Base-by-base conservation (phyloP, 2,329 filamentous ascomycete genomes). In the Sporothrix protearum region DNA sequence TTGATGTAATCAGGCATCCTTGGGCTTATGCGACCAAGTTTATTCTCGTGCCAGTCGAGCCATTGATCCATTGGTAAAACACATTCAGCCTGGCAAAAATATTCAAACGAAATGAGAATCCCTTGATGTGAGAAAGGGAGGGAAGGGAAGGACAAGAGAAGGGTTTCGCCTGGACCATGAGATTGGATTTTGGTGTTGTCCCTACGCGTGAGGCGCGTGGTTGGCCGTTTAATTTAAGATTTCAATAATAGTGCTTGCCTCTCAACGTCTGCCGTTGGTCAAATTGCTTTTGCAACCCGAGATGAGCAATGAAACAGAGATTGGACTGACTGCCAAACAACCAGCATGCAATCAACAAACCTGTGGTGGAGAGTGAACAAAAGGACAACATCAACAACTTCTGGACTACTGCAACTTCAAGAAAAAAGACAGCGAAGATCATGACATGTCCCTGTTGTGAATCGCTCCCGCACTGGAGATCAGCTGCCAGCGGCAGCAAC, bases 291-390 rank as follows among this genome's bases (percentile, higher is more conserved):
- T 28, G 36, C 36, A 42, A 28, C n/a, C 36, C 59, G 59, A 63
- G 45, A 28, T 63, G 59, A 25, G 64, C 19, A 51, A 49, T 51
- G 45, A 67, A 53, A 67, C 45, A 64, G 25, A 49, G 45, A 28
- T 39, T 30, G 61, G 47, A 64, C 61, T 61, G 33, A 42, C 57
- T 25, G 33, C 33, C 57, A 63, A 42, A 42, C 2, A 25, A 25
- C 22, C 39, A 42, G 45, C 12, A 45, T 7, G 36, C 12, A 16
- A 2, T 53, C n/a, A 25, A 7, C 4, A 25, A 25, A 6, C 19
- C 12, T 45, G 2, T 16, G 36, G 28, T 45, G 42, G 19, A 19
- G 19, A 45, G 16, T 42, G 25, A 42, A 61, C 5, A 45, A 2
- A 28, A 25, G 9, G 45, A 42, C 1, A 2, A 10, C 39, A 42